These are phyloP conservation scores for Penicillium fimorum DNA, from an alignment of 495 filamentous ascomycete genomes.

Conservation along the genomic window DNA sequence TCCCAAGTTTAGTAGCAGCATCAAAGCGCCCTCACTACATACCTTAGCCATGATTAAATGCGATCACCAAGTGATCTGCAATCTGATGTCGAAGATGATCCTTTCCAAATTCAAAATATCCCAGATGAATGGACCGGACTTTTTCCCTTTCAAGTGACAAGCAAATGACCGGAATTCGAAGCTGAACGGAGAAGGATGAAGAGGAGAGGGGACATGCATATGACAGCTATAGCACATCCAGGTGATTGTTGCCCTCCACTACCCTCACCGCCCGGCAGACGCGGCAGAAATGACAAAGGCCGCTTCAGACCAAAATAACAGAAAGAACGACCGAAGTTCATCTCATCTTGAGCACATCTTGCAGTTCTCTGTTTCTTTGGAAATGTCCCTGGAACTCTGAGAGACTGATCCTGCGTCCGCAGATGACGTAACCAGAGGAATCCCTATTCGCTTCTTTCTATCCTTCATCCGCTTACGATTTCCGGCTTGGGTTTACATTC, in stretches of 20 bases:
- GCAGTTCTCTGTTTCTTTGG: slow-evolving; percentile 6
- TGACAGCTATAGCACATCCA: slow-evolving; percentile 10
- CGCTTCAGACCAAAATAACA: slow-evolving; percentile 22
- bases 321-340: slow-evolving; percentile 16
- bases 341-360: slow-evolving; percentile 1
- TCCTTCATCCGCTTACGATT: slow-evolving; percentile 20
- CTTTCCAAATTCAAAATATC: background rate
- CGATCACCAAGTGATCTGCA: background rate
- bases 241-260: slow-evolving; percentile 30
- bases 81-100: background rate
- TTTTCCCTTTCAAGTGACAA: background rate
- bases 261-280: slow-evolving; percentile 23
- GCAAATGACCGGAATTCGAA: background rate
- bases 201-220: slow-evolving; percentile 5
- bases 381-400: slow-evolving; percentile 19
- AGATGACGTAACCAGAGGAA: slow-evolving; percentile 12
- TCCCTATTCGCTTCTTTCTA: slow-evolving; percentile 1
- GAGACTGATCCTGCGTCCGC: slow-evolving; percentile 8
- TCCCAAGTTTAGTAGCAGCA: background rate
- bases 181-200: background rate
- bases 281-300: slow-evolving; percentile 24
- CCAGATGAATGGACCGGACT: background rate
- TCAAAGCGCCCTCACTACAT: slow-evolving; percentile 10
- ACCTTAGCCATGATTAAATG: slow-evolving; percentile 38
- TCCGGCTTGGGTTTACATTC: slow-evolving; percentile 31